Evolutionary conservation across 1,139 yeast genomes (phyloP).

Genomic region (Chernovozyma sophiae-reginae): DNA sequence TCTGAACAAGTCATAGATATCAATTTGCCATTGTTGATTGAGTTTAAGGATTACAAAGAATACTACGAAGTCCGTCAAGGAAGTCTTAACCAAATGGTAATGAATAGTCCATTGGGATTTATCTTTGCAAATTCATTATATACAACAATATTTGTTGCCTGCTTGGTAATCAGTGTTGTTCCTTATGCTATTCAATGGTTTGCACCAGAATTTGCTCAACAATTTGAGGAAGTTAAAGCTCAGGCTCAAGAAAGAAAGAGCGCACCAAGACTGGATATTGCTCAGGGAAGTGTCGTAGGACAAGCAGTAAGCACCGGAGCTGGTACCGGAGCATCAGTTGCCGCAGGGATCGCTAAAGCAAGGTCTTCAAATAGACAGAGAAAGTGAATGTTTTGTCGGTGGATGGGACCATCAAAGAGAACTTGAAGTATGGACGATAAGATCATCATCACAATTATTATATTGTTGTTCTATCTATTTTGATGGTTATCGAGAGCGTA

Average conservation of each 20-base stretch:
- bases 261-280: no score
- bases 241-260: conserved; percentile 1
- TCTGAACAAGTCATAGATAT: conserved; percentile 13
- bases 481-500: no score
- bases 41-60: conserved; percentile 21
- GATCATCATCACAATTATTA: no score
- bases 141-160: conserved; percentile 29
- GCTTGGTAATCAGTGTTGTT: conserved; percentile 29
- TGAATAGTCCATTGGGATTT: conserved; percentile 43
- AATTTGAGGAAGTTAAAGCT: conserved; percentile 25
- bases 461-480: no score
- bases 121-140: conserved; percentile 36
- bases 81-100: conserved; percentile 29
- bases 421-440: no score
- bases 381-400: no score
- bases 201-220: conserved; percentile 38
- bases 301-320: background rate
- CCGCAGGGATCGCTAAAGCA: background rate
- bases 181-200: conserved; percentile 31
- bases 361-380: no score
- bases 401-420: no score
- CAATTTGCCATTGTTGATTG: conserved; percentile 20
- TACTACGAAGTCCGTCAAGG: conserved; percentile 36
- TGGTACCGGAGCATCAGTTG: background rate
- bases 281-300: background rate